Evolutionary conservation across 202 grass and related monocot genomes (phyloP).

Genomic region (Zoysia matrella): DNA sequence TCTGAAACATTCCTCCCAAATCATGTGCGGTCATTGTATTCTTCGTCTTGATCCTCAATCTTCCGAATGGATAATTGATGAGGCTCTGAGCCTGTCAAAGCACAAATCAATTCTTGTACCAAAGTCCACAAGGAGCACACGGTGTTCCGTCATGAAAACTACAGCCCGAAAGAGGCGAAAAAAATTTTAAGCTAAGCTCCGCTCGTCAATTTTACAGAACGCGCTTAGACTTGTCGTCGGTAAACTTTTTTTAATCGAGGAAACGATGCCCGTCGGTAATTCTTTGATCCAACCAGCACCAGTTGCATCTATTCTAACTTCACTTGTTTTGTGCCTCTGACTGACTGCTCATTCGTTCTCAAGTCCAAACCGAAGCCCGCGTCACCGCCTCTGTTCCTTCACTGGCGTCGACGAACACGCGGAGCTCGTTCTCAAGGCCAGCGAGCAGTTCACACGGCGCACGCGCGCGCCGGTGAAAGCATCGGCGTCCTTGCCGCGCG

Average conservation of each 20-base stretch:
- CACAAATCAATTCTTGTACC: slow-evolving; percentile 8
- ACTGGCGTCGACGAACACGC: neutral
- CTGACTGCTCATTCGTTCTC: neutral
- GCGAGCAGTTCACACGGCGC: neutral
- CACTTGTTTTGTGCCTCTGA: no score
- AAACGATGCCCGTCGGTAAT: neutral
- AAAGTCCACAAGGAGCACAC: neutral
- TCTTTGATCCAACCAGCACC: neutral
- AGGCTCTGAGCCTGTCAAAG: slow-evolving; percentile 8
- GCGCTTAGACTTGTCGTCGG: neutral
- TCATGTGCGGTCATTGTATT: neutral
- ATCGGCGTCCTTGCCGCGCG: neutral
- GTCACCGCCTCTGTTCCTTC: neutral
- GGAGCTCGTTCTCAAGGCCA: neutral
- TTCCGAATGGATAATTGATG: neutral
- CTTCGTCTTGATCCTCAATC: neutral
- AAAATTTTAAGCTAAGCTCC: neutral
- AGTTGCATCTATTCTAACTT: neutral
- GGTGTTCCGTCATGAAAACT: slow-evolving; percentile 16
- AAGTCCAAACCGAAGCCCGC: neutral
- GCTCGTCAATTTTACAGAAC: neutral
- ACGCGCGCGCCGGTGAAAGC: neutral
- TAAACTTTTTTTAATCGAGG: neutral
- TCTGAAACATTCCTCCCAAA: neutral
- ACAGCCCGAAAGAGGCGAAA: neutral